A percentile compares a stretch with the other conserved stretches of the same genome.
Conservation (phyloP, 805 yeast genomes). For the Clavispora santaluciae region DNA sequence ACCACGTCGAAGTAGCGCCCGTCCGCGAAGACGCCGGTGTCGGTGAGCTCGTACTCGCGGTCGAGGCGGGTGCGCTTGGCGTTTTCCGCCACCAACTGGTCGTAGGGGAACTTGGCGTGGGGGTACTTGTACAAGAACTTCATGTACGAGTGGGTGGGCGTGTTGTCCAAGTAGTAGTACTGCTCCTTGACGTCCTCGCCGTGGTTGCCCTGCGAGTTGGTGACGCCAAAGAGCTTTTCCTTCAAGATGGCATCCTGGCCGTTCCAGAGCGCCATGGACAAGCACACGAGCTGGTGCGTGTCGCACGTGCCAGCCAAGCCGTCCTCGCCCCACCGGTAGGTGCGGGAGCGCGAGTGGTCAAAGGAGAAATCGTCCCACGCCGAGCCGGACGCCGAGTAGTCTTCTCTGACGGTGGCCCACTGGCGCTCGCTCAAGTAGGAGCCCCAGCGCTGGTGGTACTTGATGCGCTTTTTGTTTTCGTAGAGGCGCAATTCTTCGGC, state of each 20-base stretch:
- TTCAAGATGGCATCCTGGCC: constrained; percentile 80
- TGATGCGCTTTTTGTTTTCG: constrained; percentile 25
- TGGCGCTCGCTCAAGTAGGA: constrained; percentile 85
- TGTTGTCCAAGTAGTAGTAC: constrained; percentile 82
- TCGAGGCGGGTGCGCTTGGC: constrained; percentile 61
- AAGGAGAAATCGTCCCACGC: constrained; percentile 90
- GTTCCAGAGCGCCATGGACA: constrained; percentile 88
- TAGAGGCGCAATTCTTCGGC: constrained; percentile 37
- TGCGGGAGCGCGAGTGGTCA: constrained; percentile 74
- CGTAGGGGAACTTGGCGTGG: constrained; percentile 78
- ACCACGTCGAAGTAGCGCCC: constrained; percentile 81
- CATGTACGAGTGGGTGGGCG: constrained; percentile 91
- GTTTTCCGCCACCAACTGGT: constrained; percentile 64
- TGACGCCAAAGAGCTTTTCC: constrained; percentile 82
- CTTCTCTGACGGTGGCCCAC: constrained; percentile 75
- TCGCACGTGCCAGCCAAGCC: constrained; percentile 90
- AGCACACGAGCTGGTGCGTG: constrained; percentile 69
- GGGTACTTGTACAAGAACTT: constrained; percentile 91
- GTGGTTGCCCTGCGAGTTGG: constrained; percentile 92
- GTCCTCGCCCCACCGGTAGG: constrained; percentile 94
- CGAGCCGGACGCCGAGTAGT: constrained; percentile 78
- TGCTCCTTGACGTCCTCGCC: constrained; percentile 92
- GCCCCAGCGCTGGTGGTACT: constrained; percentile 88
- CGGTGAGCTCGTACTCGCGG: constrained; percentile 76
- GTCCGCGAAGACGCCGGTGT: constrained; percentile 70